phyloP scores from a whole-genome alignment of 495 filamentous ascomycete species.

The Lasiosphaeria miniovina region DNA sequence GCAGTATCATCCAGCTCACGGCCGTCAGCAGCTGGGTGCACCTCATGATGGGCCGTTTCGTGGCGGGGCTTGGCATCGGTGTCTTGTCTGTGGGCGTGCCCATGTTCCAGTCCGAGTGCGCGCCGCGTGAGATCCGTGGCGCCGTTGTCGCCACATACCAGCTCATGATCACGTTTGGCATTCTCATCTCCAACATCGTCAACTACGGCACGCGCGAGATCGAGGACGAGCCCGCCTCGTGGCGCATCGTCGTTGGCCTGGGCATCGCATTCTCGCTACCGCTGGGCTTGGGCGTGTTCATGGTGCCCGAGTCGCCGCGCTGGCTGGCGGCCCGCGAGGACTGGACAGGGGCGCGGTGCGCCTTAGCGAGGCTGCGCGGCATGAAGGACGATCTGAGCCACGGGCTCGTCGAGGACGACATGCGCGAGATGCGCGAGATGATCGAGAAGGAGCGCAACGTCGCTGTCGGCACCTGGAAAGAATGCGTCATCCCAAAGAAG shows the following conservation, averaged over 20 bases:
- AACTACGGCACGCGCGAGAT: slow-evolving; percentile 55
- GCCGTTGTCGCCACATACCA: slow-evolving; percentile 63
- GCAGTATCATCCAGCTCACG: slow-evolving; percentile 57
- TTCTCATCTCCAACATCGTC: slow-evolving; percentile 69
- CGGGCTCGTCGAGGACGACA: slow-evolving; percentile 58
- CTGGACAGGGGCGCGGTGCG: slow-evolving; percentile 54
- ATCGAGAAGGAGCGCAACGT: slow-evolving; percentile 53
- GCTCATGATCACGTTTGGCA: slow-evolving; percentile 74
- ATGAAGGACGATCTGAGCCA: slow-evolving; percentile 54
- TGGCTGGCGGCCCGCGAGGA: slow-evolving; percentile 54
- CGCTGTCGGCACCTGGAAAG: slow-evolving; percentile 51
- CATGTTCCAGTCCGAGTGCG: slow-evolving; percentile 56
- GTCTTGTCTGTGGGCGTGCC: slow-evolving; percentile 61
- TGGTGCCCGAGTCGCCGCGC: slow-evolving; percentile 63
- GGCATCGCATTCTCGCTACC: slow-evolving; percentile 63
- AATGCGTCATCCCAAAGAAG: slow-evolving; percentile 52
- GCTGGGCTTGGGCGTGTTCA: slow-evolving; percentile 58
- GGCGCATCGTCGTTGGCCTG: slow-evolving; percentile 70
- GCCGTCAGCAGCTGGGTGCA: slow-evolving; percentile 46
- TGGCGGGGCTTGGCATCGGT: slow-evolving; percentile 65
- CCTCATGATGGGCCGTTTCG: slow-evolving; percentile 49
- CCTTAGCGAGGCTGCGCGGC: slow-evolving; percentile 65
- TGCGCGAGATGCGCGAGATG: slow-evolving; percentile 64
- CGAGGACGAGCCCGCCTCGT: slow-evolving; percentile 48
- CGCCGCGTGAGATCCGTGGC: slow-evolving; percentile 60